Base-by-base conservation (phyloP, 495 filamentous ascomycete genomes). In the Rostrohypoxylon terebratum region DNA sequence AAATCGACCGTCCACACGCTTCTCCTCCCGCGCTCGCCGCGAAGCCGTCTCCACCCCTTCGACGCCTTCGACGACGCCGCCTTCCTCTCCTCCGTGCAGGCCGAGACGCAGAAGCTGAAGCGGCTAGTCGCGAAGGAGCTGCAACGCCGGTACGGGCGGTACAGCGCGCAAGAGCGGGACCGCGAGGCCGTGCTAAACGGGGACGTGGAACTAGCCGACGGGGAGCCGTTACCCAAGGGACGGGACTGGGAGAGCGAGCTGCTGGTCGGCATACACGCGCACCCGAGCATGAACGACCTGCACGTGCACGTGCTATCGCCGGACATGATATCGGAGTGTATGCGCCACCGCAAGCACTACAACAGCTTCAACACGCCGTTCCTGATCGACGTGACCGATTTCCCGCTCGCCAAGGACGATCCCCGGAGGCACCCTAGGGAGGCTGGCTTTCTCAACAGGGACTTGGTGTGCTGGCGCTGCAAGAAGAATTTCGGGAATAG, bases 301-400 rank as follows among this genome's bases (percentile, higher is more conserved):
- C 96, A 99, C 79, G 85, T 99, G 16, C 96, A 99, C 80, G 88
- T 99, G 38, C 77, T 99, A 33, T 90, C 90, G 16, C 80, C 84
- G 33, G 96, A 99, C 78, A 86, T 90, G 77, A 81, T 87, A 61
- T 92, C 90, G 48, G 86, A 90, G 34, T 85, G 83, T 25, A 69
- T 97, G 75, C 93, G 91, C 81, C 89, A 94, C 75, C 82, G 87
- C 61, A 96, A 94, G 77, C 96, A 99, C 82, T 98, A 98, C 81
- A 94, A 94, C 76, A 93, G 90, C 71, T 98, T 99, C 80, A 86
- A 89, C 20, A 97, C 94, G 36, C 84, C 86, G n/a, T 99, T 99
- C 77, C 90, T 99, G 25, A 85, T 98, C 2, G 82, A 85, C 21
- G 70, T 98, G n/a, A 90, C 89, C 18, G 92, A 93, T 58, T 94